Conservation (phyloP, 805 yeast species). For the Debaryomyces prosopidis region DNA sequence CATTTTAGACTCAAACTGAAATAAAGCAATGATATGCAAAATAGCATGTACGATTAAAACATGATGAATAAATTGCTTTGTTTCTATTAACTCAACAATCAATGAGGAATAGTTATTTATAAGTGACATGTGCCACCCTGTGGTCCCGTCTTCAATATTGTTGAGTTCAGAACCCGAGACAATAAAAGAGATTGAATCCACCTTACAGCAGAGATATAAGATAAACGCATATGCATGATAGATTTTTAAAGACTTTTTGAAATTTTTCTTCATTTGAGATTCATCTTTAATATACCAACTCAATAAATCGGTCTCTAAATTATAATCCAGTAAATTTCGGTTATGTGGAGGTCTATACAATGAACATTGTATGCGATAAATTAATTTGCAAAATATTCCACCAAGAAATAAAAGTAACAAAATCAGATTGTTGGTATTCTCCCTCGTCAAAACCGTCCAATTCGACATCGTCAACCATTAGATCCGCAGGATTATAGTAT, state of each 20-base stretch:
- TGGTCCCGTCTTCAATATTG: neutral
- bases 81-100: conserved; percentile 10
- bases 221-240: conserved; percentile 18
- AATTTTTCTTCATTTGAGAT: conserved; percentile 11
- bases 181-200: conserved; percentile 25
- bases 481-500: conserved; percentile 22
- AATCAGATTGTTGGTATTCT: conserved; percentile 14
- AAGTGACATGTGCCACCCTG: conserved; percentile 7
- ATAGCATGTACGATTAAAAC: conserved; percentile 23
- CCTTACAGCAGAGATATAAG: conserved; percentile 23
- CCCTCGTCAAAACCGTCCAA: conserved; percentile 23
- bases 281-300: conserved; percentile 3
- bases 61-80: conserved; percentile 19
- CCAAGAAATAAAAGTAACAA: conserved; percentile 21
- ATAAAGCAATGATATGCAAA: conserved; percentile 24
- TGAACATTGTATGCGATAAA: conserved; percentile 22
- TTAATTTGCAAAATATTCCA: conserved; percentile 16
- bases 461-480: conserved; percentile 21
- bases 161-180: conserved; percentile 12
- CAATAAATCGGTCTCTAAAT: conserved; percentile 21
- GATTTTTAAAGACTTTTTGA: conserved; percentile 12
- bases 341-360: conserved; percentile 28
- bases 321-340: conserved; percentile 17
- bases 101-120: conserved; percentile 13
- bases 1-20: conserved; percentile 19